Conservation (phyloP, 192 early-diverging fungal species). For the Linnemannia schmuckeri region DNA sequence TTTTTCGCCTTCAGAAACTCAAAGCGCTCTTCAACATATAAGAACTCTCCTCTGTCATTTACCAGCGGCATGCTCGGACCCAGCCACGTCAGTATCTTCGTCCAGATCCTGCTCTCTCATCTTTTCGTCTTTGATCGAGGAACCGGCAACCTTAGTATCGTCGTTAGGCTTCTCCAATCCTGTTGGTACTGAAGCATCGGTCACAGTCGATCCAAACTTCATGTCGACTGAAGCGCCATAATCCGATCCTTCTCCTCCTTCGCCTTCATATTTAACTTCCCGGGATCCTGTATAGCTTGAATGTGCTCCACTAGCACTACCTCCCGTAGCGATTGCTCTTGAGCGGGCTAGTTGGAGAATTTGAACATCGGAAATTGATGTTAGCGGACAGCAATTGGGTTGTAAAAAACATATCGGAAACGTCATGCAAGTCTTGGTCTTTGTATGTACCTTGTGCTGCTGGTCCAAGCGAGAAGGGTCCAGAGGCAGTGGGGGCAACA, state of each 20-base stretch:
- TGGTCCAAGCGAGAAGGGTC: constrained; percentile 67
- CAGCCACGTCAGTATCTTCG: not conserved
- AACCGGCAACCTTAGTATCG: constrained; percentile 1
- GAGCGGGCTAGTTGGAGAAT: constrained; percentile 24
- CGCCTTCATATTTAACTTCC: constrained; percentile 29
- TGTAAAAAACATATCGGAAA: not conserved
- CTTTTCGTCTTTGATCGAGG: constrained; percentile 27
- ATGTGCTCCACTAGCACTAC: constrained; percentile 51
- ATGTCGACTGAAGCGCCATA: constrained; percentile 49
- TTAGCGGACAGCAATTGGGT: not conserved
- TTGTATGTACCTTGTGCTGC: constrained; percentile 37
- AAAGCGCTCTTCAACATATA: not conserved
- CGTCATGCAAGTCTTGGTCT: not conserved
- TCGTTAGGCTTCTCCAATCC: constrained; percentile 34
- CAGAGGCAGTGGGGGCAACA: constrained; percentile 58
- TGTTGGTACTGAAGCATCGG: constrained; percentile 50
- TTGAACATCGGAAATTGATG: not conserved
- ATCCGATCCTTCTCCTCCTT: constrained; percentile 32
- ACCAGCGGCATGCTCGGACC: not conserved
- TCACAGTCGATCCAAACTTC: constrained; percentile 45
- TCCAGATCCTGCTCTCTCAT: constrained; percentile 32
- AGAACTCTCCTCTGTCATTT: not conserved
- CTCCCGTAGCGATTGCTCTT: constrained; percentile 22
- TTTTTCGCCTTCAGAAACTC: not conserved
- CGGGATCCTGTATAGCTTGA: constrained; percentile 48